Evolutionary conservation across 1,139 yeast genomes (phyloP), one percentile per base, ranked within the genome.

Genomic region (Scheffersomyces stambukii): DNA sequence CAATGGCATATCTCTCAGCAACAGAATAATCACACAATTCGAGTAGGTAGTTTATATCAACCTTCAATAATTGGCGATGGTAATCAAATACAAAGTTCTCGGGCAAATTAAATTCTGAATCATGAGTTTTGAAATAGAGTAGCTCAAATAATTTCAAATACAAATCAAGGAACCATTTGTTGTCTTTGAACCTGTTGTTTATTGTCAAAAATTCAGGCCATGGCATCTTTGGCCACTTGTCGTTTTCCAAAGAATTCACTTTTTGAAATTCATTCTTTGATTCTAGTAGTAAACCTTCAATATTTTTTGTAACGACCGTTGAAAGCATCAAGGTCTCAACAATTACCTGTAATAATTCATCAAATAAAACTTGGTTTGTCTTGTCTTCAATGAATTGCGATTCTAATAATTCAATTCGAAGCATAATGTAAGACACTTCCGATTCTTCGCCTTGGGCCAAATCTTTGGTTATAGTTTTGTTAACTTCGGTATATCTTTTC

Each of bases 341-440:
- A 5, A 36, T 27, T 8, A 31, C 16, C 4, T 29, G 30, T 4
- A 49, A 16, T 12, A 54, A 36, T 23, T 54, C 58, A 8, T 40
- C 38, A 8, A 47, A 18, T 6, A 44, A 26, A 11, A 40, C 46
- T 10, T 35, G 27, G 5, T 33, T 23, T 8, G 35, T 27, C 3
- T 33, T 16, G 18, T 29, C 29, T n/a, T 16, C 25, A 7, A 25
- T 6, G 27, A 54, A 53, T 2, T 53, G 37, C 11, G 57, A 49
- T 37, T 66, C 72, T 18, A 64, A 40, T 27, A 57, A 55, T 25
- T 66, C 71, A 15, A 64, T 49, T 26, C 57, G 60, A n/a, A n/a
- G n/a, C 8, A 64, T 47, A 3, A 48, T 31, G 1, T 55, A 40
- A 31, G 60, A 54, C 20, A 47, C 58, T 4, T 46, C 34, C 25